phyloP scores from a whole-genome alignment of 2,329 filamentous ascomycete genomes.

The Purpureocillium lavendulum region DNA sequence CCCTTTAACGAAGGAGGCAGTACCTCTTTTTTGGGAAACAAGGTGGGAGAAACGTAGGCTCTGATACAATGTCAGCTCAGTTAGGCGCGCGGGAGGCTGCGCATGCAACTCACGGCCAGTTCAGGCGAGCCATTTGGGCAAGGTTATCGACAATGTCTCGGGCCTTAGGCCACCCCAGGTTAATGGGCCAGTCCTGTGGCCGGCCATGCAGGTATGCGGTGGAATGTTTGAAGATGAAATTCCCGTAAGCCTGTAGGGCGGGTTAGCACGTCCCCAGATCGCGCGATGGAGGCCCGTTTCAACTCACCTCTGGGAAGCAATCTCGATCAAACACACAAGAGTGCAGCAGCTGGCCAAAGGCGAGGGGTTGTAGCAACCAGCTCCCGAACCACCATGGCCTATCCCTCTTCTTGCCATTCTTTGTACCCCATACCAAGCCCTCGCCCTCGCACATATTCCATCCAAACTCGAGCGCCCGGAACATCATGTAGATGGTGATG shows the following conservation, averaged over 20 bases:
- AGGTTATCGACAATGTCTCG: slow-evolving; percentile 74
- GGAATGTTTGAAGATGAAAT: slow-evolving; percentile 60
- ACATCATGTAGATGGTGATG: slow-evolving; percentile 73
- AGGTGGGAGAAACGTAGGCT: slow-evolving; percentile 72
- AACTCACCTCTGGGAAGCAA: slow-evolving; percentile 54
- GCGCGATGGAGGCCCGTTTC: no score
- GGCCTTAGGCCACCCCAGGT: slow-evolving; percentile 64
- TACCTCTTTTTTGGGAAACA: slow-evolving; percentile 66
- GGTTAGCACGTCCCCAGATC: background rate
- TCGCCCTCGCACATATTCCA: slow-evolving; percentile 79
- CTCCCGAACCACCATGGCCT: slow-evolving; percentile 78
- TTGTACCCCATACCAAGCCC: slow-evolving; percentile 55
- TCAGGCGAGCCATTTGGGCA: slow-evolving; percentile 69
- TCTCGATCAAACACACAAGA: slow-evolving; percentile 71
- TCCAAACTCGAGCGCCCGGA: slow-evolving; percentile 73
- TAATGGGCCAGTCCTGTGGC: slow-evolving; percentile 58
- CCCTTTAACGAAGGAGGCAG: slow-evolving; percentile 57
- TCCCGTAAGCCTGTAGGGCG: slow-evolving; percentile 17
- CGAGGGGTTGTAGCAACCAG: slow-evolving; percentile 72
- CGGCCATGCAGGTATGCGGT: slow-evolving; percentile 69
- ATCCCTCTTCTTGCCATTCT: slow-evolving; percentile 46
- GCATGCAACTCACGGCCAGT: slow-evolving; percentile 63
- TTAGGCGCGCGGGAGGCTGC: no score
- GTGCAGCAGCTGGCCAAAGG: slow-evolving; percentile 68
- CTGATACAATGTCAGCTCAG: slow-evolving; percentile 27